Evolutionary conservation across 768 basidiomycete species (phyloP).

Genomic region (Amanita exitialis): DNA sequence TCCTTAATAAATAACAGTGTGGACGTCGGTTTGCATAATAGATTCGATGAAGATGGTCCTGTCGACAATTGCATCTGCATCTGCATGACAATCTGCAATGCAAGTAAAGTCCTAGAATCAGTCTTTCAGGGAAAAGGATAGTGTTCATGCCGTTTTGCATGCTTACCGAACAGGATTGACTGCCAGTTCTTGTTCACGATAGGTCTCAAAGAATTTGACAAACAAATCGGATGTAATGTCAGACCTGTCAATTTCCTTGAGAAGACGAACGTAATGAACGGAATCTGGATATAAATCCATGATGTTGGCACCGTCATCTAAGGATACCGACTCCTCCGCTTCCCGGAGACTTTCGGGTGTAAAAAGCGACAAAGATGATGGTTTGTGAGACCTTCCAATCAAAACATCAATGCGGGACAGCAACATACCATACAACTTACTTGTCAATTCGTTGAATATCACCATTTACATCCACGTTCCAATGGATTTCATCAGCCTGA

Average conservation of each 20-base stretch:
- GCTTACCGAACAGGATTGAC: slow-evolving; percentile 40
- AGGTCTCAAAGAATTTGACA: slow-evolving; percentile 60
- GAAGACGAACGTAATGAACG: slow-evolving; percentile 48
- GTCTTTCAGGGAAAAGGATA: not conserved
- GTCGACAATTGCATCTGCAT: slow-evolving; percentile 65
- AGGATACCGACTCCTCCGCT: slow-evolving; percentile 29
- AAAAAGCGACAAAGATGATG: slow-evolving; percentile 29
- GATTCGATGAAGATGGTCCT: slow-evolving; percentile 41
- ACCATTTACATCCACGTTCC: slow-evolving; percentile 50
- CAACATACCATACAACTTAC: slow-evolving; percentile 25
- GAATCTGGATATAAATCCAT: slow-evolving; percentile 74
- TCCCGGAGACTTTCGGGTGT: slow-evolving; percentile 39
- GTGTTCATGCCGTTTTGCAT: slow-evolving; percentile 24
- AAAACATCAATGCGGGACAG: slow-evolving; percentile 3
- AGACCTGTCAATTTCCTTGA: slow-evolving; percentile 54
- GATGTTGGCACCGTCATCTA: slow-evolving; percentile 42
- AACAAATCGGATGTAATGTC: slow-evolving; percentile 72
- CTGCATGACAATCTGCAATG: slow-evolving; percentile 72
- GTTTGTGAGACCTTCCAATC: slow-evolving; percentile 15
- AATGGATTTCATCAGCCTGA: slow-evolving; percentile 39
- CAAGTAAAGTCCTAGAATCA: slow-evolving; percentile 47
- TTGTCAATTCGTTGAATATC: slow-evolving; percentile 29
- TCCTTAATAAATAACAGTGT: slow-evolving; percentile 79
- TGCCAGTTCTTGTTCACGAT: slow-evolving; percentile 35
- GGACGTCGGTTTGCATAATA: slow-evolving; percentile 56